These are phyloP conservation scores for Coemansia erecta DNA, from an alignment of 192 early-diverging fungal genomes.

Conservation along the genomic window DNA sequence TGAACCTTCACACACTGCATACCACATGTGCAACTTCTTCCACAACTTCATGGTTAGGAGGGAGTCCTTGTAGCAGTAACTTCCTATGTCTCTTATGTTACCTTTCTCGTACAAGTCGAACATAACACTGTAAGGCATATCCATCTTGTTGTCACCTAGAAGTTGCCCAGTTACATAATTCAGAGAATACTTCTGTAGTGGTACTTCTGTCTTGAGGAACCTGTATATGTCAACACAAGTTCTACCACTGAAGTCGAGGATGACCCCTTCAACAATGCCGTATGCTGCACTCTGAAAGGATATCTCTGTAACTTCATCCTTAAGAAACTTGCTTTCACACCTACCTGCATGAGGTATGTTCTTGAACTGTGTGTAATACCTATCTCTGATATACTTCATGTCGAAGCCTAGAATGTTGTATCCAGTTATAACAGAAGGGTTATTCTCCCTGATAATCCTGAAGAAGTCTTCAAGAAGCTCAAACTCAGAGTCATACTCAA, in stretches of 20 bases:
- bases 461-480: slow-evolving; percentile 16
- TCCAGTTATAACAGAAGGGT: slow-evolving; percentile 16
- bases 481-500: slow-evolving; percentile 6
- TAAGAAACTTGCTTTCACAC: slow-evolving; percentile 1
- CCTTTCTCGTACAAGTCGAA: slow-evolving; percentile 18
- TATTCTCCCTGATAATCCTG: slow-evolving; percentile 9
- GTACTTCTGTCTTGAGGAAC: slow-evolving; percentile 14
- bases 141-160: slow-evolving; percentile 14
- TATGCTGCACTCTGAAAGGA: slow-evolving; percentile 24
- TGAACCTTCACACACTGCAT: slow-evolving; percentile 10
- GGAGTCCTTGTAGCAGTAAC: slow-evolving; percentile 24
- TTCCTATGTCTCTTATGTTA: slow-evolving; percentile 19
- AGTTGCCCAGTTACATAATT: slow-evolving; percentile 19
- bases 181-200: slow-evolving; percentile 27
- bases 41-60: slow-evolving; percentile 14
- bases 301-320: slow-evolving; percentile 16
- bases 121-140: slow-evolving; percentile 21
- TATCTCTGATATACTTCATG: slow-evolving; percentile 24
- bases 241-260: slow-evolving; percentile 17
- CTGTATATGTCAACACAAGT: slow-evolving; percentile 21
- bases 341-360: slow-evolving; percentile 20
- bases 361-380: slow-evolving; percentile 17
- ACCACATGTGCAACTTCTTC: slow-evolving; percentile 14
- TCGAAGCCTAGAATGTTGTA: slow-evolving; percentile 22
- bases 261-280: slow-evolving; percentile 12